Conservation (phyloP, 169 alveolate genomes). For the Eimeria sp. region DNA sequence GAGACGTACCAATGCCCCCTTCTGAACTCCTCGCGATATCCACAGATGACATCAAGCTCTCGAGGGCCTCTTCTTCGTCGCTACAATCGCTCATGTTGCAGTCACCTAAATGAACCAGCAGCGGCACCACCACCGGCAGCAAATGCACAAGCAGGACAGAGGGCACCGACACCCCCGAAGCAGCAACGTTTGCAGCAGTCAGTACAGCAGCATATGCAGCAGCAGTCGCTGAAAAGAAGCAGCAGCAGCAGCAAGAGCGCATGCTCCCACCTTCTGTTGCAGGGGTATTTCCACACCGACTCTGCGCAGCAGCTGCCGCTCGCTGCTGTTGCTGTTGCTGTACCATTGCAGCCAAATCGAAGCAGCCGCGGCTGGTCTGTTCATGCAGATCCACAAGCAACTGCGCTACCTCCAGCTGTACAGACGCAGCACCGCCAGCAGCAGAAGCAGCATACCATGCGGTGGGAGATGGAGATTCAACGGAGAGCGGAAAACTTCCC, state of each 20-base stretch:
- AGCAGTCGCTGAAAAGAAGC: no score
- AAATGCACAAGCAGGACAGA: no score
- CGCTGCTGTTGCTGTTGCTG: slow-evolving; percentile 58
- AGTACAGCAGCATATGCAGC: no score
- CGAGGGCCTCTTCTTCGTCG: slow-evolving; percentile 24
- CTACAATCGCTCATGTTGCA: slow-evolving; percentile 44
- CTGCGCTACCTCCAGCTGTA: slow-evolving; percentile 79
- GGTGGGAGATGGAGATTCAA: not conserved
- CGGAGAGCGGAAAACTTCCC: not conserved
- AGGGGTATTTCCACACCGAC: slow-evolving; percentile 42
- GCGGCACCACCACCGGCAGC: not conserved
- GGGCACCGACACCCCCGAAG: no score
- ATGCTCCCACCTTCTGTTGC: slow-evolving; percentile 30
- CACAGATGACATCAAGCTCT: not conserved
- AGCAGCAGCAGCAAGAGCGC: not conserved
- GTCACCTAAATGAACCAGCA: not conserved
- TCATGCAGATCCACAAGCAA: slow-evolving; percentile 69
- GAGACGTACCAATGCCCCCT: slow-evolving; percentile 30
- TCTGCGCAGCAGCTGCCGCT: slow-evolving; percentile 19
- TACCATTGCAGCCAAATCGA: slow-evolving; percentile 40
- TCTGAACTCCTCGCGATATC: not conserved
- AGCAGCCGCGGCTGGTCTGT: slow-evolving; percentile 57
- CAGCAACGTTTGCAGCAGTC: no score
- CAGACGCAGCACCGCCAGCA: not conserved
- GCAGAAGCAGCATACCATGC: slow-evolving; percentile 9